phyloP scores from a whole-genome alignment of 225 moss, liverwort and hornwort genomes.

The Rhytidiadelphus loreus region DNA sequence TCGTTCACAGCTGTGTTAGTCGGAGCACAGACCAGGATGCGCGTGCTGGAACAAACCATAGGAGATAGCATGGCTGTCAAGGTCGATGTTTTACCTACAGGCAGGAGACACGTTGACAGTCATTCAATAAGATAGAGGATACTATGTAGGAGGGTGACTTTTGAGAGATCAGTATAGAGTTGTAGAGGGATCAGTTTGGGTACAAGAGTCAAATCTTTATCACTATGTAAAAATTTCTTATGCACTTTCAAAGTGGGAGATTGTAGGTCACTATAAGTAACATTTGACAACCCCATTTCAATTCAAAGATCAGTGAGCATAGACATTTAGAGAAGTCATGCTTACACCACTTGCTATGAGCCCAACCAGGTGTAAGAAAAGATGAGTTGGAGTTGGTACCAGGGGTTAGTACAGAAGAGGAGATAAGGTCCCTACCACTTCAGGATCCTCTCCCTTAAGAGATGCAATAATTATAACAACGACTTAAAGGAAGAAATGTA shows the following conservation, averaged over 20 bases:
- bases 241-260: background rate
- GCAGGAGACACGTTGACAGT: background rate
- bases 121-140: background rate
- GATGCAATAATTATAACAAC: background rate
- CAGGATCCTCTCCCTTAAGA: background rate
- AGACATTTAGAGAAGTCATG: background rate
- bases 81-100: slow-evolving; percentile 48
- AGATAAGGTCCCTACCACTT: background rate
- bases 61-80: slow-evolving; percentile 41
- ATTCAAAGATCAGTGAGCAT: background rate
- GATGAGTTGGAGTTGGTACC: background rate
- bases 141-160: background rate
- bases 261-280: background rate
- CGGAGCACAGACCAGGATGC: slow-evolving; percentile 49
- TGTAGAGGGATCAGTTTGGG: background rate
- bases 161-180: background rate
- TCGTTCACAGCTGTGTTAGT: slow-evolving; percentile 54
- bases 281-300: background rate
- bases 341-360: background rate
- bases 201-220: background rate
- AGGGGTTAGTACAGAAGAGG: background rate
- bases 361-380: background rate
- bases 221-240: background rate
- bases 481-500: background rate
- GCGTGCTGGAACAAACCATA: slow-evolving; percentile 25